These are phyloP conservation scores for Fonsecaea monophora DNA, from an alignment of 2,329 filamentous ascomycete genomes.

Conservation along the genomic window DNA sequence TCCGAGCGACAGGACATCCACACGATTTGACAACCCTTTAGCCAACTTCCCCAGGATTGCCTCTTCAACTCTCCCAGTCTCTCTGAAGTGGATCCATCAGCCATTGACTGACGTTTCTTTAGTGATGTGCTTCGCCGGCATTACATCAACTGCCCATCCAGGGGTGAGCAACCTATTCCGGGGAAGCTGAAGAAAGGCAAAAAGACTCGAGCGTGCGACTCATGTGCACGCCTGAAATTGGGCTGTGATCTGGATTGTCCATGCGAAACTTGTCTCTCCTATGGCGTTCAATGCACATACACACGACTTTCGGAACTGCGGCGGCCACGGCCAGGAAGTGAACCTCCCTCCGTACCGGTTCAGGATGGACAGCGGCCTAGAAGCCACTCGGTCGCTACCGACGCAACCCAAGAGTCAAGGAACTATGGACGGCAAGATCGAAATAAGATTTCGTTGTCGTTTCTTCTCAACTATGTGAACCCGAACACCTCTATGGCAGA, in stretches of 20 bases:
- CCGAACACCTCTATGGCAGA: conserved; percentile 18
- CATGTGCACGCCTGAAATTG: conserved; percentile 21
- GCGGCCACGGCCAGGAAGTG: background rate
- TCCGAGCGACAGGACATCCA: background rate
- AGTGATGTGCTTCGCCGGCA: conserved; percentile 24
- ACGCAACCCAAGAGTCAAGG: background rate
- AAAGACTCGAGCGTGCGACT: conserved; percentile 19
- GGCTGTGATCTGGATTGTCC: conserved; percentile 20
- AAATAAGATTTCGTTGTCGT: conserved; percentile 15
- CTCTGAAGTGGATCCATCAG: background rate
- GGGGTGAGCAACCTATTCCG: conserved; percentile 17
- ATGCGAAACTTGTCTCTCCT: conserved; percentile 22
- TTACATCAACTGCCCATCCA: conserved; percentile 21
- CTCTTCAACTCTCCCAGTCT: background rate
- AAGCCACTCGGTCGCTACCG: background rate
- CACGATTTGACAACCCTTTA: background rate
- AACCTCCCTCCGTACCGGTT: background rate
- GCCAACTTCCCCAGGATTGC: background rate
- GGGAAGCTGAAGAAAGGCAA: conserved; percentile 23
- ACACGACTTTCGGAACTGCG: conserved; percentile 3
- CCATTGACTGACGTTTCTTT: conserved; percentile 5
- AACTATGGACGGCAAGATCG: conserved; percentile 1
- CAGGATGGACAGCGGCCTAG: background rate
- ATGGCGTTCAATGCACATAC: conserved; percentile 22
- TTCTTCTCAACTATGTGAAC: conserved; percentile 22